Conservation (phyloP, 169 alveolate genomes). For the Toxoplasma gondii region DNA sequence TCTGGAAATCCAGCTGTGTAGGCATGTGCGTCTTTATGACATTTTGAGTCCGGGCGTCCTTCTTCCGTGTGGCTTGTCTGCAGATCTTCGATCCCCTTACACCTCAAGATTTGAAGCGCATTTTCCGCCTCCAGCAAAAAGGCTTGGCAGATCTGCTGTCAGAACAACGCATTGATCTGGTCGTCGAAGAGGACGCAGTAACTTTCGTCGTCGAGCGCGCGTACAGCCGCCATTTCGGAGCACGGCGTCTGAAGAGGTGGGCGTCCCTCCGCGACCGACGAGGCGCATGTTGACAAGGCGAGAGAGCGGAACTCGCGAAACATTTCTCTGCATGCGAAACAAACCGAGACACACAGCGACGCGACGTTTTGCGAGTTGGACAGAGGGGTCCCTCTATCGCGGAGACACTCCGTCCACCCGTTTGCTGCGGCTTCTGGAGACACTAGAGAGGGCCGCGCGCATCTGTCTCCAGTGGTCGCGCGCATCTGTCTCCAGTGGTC, state of each 20-base stretch:
- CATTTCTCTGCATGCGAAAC: neutral
- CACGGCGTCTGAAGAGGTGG: conserved; percentile 45
- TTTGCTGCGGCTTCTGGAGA: too few species aligned
- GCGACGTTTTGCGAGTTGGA: too few species aligned
- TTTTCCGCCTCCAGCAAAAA: conserved; percentile 2
- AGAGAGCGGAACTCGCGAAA: neutral
- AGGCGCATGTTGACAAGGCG: neutral
- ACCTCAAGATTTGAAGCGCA: conserved; percentile 3
- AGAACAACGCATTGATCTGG: conserved; percentile 7
- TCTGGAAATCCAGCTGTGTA: too few species aligned
- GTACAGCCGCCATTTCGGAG: conserved; percentile 49
- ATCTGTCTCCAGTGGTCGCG: too few species aligned
- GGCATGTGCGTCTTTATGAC: neutral
- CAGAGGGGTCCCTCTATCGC: too few species aligned
- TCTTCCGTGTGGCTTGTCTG: too few species aligned
- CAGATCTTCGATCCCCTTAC: conserved; percentile 56
- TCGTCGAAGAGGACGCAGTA: conserved; percentile 13
- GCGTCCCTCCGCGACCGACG: neutral
- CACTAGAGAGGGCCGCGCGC: too few species aligned
- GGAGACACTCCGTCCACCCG: too few species aligned
- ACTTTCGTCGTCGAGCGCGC: conserved; percentile 45
- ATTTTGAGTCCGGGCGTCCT: neutral
- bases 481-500: too few species aligned
- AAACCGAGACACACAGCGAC: neutral
- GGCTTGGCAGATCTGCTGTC: conserved; percentile 17